Percentiles rank a stretch among this genome's conserved stretches.
These are phyloP conservation scores for Thielaviopsis populi DNA, from an alignment of 2,329 filamentous ascomycete genomes.

Conservation along the genomic window DNA sequence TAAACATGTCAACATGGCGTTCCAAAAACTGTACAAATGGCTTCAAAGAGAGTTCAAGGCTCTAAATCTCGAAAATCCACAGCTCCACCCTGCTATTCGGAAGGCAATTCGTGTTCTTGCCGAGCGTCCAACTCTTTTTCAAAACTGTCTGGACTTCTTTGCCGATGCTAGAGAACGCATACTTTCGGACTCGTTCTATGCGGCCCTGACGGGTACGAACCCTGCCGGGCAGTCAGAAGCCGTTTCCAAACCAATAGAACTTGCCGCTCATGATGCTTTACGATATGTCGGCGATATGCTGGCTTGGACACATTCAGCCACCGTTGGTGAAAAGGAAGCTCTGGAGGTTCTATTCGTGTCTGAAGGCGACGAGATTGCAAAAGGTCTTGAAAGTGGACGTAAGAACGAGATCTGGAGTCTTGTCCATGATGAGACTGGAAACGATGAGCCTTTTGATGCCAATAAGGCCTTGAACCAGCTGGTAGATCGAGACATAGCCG, in stretches of 20 bases:
- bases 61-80: constrained; percentile 83
- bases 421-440: constrained; percentile 37
- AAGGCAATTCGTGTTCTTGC: constrained; percentile 74
- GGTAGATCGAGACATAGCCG: constrained; percentile 70
- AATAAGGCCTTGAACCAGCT: constrained; percentile 69
- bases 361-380: constrained; percentile 72
- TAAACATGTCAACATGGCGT: constrained; percentile 72
- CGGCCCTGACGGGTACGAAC: constrained; percentile 62
- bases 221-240: constrained; percentile 42
- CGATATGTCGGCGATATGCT: constrained; percentile 95
- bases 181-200: constrained; percentile 76
- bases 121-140: constrained; percentile 78
- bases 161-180: constrained; percentile 78
- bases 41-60: constrained; percentile 85
- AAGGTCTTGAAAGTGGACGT: constrained; percentile 59
- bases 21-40: constrained; percentile 94
- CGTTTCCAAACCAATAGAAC: constrained; percentile 76
- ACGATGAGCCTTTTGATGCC: constrained; percentile 54
- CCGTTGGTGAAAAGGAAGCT: constrained; percentile 85
- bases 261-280: constrained; percentile 79
- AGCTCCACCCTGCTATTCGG: constrained; percentile 73
- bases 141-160: constrained; percentile 86
- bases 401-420: constrained; percentile 75
- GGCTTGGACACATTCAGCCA: constrained; percentile 87
- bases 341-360: constrained; percentile 82